These are phyloP conservation scores for Brassica hybrid DNA, from an alignment of 441 rosid genomes.

Conservation along the genomic window DNA sequence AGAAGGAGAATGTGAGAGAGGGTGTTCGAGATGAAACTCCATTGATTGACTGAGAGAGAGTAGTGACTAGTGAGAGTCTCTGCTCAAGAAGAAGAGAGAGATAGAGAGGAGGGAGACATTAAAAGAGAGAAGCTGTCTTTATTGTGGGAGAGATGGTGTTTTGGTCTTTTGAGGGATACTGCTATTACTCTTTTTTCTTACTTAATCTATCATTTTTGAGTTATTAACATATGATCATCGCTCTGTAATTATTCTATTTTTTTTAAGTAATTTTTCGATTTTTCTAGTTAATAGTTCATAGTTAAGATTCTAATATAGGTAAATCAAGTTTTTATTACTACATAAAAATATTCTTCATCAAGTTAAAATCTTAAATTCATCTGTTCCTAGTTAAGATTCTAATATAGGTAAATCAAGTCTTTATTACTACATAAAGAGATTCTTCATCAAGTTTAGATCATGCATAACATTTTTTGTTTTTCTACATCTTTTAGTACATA, in stretches of 20 bases:
- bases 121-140: constrained; percentile 39
- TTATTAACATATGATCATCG: constrained; percentile 29
- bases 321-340: background rate
- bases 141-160: constrained; percentile 23
- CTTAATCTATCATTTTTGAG: constrained; percentile 16
- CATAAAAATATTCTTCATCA: background rate
- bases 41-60: constrained; percentile 34
- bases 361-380: background rate
- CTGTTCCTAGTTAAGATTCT: background rate
- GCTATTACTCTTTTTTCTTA: constrained; percentile 6
- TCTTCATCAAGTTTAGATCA: background rate
- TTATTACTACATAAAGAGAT: too few species aligned
- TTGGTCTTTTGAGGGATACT: constrained; percentile 39
- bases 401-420: background rate
- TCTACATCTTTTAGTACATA: background rate
- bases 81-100: constrained; percentile 7
- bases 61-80: constrained; percentile 28
- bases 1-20: constrained; percentile 47
- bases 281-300: constrained; percentile 11
- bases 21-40: constrained; percentile 73
- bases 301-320: constrained; percentile 13
- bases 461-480: background rate
- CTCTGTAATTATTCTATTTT: constrained; percentile 12
- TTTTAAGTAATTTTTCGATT: background rate
- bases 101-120: constrained; percentile 25